Base-by-base conservation (phyloP, 2,329 filamentous ascomycete species). In the Mycosphaerelloides madeirae region DNA sequence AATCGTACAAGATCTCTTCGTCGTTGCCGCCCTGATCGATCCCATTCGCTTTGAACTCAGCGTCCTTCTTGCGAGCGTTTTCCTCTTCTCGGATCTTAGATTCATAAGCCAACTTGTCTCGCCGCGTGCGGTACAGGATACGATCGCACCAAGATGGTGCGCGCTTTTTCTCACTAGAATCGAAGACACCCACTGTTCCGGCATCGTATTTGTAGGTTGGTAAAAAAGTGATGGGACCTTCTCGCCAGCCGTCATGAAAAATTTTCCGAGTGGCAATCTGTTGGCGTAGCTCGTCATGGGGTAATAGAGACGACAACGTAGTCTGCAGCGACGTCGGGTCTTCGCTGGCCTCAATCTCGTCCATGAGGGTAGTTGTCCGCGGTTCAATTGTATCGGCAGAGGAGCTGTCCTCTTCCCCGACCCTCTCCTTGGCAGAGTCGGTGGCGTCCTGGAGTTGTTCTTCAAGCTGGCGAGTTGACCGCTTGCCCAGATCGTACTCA, bases 141-240 rank as follows among this genome's bases (percentile, higher is more conserved):
- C 93, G 84, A 68, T 98, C 93, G 64, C 93, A 98, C 91, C 93
- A 98, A 62, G 89, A 95, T 2, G 93, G 93, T 2, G 87, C 85
- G 41, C 94, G 79, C 52, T 84, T 84, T 70, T 98, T 98, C 63
- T 97, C 93, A 54, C 90, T 95, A 0, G 90, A 88, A 68, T 98
- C 94, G 63, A 96, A 98, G 22, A 89, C 78, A 2, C 87, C 87
- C 25, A 95, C 80, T 22, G 85, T 95, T n/a, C 93, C 93, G 20
- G 95, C 76, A 59, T 98, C 94, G 57, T 98, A 98, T 65, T 98
- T 98, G 68, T 98, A 98, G 0, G 93, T 94, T 1, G 93, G 93
- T 13, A 97, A 65, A 60, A 98, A 98, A 1, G 80, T 80, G 44
- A 98, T 90, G 1, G 81, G 75, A 0, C 90, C 93, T 72, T 98